Base-by-base conservation (phyloP, 2,329 filamentous ascomycete species). In the Exophiala mesophila region DNA sequence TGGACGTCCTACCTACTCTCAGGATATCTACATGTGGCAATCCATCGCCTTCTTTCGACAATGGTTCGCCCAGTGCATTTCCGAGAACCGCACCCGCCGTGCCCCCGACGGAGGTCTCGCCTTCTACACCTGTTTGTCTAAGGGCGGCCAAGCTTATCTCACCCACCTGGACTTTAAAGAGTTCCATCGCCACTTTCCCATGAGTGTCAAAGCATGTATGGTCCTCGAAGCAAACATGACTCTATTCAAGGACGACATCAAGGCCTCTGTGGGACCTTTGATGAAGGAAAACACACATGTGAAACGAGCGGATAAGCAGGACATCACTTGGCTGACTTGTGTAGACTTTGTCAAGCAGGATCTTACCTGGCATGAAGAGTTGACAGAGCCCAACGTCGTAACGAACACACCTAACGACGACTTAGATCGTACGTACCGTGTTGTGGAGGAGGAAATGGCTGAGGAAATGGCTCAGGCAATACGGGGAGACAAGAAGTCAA, bases 1-100 rank as follows among this genome's bases (percentile, higher is more conserved):
- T 28, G 57, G 60, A 37, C 67, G 70, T 23, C 63, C 66, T 32
- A 59, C 60, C 12, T 75, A 73, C 48, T 58, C 62, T 15, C 68
- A 64, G 44, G 68, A 75, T 45, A 69, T 76, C 45, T 63, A 73
- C 45, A 61, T 68, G 49, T 76, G 72, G 73, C 70, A 74, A 58
- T 66, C 65, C 3, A 58, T 74, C 5, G 55, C 52, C 5, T 64
- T 71, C 37, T 68, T 72, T 55, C 66, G 68, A 1, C 67, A 75
- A 53, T 74, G 68, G 65, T 54, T 72, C 21, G 60, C 59, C 1
- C 63, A 71, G 39, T 55, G 59, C 10, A 58, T 73, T 24, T 57
- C 63, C 26, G 59, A 61, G 6, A 62, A 64, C 17, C 59, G 58
- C 28, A 70, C 65, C 8, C 59, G 61, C 26, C 55, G 56, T 28